Evolutionary conservation across 2,329 filamentous ascomycete genomes (phyloP).

Genomic region (Phialocephala sp.): DNA sequence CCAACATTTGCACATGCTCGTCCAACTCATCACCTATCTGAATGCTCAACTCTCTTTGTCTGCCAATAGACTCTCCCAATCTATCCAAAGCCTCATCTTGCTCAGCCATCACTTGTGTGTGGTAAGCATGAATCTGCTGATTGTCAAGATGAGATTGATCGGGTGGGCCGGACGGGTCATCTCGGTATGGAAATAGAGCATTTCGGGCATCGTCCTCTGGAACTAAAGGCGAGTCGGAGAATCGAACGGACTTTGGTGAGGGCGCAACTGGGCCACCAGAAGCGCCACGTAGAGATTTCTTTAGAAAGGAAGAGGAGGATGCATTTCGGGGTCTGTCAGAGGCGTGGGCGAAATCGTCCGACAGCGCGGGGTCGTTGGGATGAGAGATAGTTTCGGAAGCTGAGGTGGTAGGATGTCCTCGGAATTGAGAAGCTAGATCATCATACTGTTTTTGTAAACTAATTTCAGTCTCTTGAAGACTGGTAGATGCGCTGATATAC

Average conservation of each 20-base stretch:
- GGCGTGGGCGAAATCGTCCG: constrained; percentile 69
- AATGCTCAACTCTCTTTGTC: constrained; percentile 91
- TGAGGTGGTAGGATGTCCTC: constrained; percentile 61
- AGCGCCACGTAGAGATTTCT: constrained; percentile 43
- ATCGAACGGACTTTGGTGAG: constrained; percentile 79
- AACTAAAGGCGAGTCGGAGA: constrained; percentile 68
- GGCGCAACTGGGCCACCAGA: constrained; percentile 39
- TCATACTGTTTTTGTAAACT: constrained; percentile 75
- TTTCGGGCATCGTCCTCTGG: constrained; percentile 56
- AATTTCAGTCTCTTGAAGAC: constrained; percentile 68
- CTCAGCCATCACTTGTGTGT: constrained; percentile 78
- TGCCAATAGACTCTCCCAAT: constrained; percentile 82
- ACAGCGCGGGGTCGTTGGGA: constrained; percentile 68
- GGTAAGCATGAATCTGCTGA: constrained; percentile 85
- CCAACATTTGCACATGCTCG: constrained; percentile 84
- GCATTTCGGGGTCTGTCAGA: constrained; percentile 45
- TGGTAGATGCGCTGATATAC: constrained; percentile 46
- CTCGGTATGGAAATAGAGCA: constrained; percentile 71
- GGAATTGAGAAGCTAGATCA: constrained; percentile 81
- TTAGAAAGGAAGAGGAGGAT: constrained; percentile 50
- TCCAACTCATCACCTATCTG: constrained; percentile 97
- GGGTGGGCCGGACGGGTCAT: constrained; percentile 60
- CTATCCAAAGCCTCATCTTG: constrained; percentile 94
- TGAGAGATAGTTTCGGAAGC: constrained; percentile 58
- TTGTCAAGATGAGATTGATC: constrained; percentile 66